phyloP scores from a whole-genome alignment of 169 alveolate genomes.

The Cryptosporidium viatorum region DNA sequence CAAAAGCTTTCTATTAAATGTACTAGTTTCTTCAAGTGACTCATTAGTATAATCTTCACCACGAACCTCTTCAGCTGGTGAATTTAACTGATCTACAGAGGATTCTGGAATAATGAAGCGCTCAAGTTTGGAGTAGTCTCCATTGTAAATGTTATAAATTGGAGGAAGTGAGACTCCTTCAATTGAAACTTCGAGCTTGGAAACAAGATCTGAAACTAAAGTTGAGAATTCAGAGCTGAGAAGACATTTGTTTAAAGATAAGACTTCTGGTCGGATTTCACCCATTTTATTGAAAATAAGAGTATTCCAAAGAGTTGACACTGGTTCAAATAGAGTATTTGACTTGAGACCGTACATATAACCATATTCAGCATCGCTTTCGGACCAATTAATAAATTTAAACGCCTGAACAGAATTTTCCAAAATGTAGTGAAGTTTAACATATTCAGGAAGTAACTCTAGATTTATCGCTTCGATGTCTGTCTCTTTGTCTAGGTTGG shows the following conservation, averaged over 20 bases:
- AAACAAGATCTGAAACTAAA: not conserved
- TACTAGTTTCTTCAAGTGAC: not conserved
- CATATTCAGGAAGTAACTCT: conserved; percentile 47
- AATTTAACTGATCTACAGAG: not conserved
- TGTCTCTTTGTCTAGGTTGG: conserved; percentile 9
- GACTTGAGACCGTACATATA: conserved; percentile 54
- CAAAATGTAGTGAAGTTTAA: conserved; percentile 11
- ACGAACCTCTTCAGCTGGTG: not conserved
- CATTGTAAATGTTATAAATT: conserved; percentile 21
- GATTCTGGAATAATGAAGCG: not conserved
- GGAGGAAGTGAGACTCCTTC: conserved; percentile 20
- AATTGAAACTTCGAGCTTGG: conserved; percentile 5
- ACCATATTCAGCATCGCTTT: conserved; percentile 34
- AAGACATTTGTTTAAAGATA: conserved; percentile 4
- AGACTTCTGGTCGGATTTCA: conserved; percentile 32
- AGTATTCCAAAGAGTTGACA: conserved; percentile 21
- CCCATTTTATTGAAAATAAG: conserved; percentile 23
- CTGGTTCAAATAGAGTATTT: conserved; percentile 54
- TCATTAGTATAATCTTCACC: not conserved
- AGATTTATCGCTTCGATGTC: conserved; percentile 13
- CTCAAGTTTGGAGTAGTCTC: conserved; percentile 9
- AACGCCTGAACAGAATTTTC: conserved; percentile 33
- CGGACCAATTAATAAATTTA: conserved; percentile 53
- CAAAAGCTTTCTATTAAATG: not conserved
- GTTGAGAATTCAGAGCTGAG: conserved; percentile 4